A percentile compares a stretch with the other conserved stretches of the same genome.
Evolutionary conservation across 495 filamentous ascomycete species (phyloP).

Genomic region (Podospora pseudoanserina): DNA sequence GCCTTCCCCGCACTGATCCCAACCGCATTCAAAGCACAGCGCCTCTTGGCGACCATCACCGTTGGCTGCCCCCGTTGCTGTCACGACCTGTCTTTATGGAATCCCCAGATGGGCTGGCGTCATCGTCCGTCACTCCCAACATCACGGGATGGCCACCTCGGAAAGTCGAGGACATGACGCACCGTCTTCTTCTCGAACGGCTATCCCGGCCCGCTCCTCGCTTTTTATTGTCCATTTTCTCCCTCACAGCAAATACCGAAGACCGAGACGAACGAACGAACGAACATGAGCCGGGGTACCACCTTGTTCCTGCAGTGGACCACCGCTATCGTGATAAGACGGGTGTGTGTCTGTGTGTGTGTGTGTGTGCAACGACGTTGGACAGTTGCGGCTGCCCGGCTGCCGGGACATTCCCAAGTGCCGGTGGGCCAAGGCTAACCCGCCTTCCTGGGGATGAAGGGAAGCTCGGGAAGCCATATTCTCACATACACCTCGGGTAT

Average conservation of each 20-base stretch:
- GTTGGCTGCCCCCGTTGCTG: not conserved
- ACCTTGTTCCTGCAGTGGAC: not conserved
- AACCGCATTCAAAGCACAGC: not conserved
- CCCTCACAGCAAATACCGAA: not conserved
- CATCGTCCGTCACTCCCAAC: not conserved
- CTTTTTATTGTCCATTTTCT: not conserved
- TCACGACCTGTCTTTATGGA: slow-evolving; percentile 1
- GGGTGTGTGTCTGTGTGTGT: not conserved
- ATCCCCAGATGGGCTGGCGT: not conserved
- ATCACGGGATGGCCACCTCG: not conserved
- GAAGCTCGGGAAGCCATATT: not conserved
- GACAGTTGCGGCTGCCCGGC: not conserved
- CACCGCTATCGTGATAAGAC: not conserved
- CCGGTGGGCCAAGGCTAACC: not conserved
- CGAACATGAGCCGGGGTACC: not conserved
- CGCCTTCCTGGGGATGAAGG: not conserved
- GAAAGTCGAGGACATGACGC: not conserved
- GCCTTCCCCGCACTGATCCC: slow-evolving; percentile 10
- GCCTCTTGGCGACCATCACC: slow-evolving; percentile 2
- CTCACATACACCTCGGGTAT: not conserved
- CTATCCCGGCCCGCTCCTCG: not conserved
- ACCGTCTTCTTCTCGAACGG: not conserved
- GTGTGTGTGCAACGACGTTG: not conserved
- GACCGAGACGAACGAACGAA: not conserved
- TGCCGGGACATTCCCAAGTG: not conserved